Conservation (phyloP, 257 asterid genomes). For the Solanum stenotomum region DNA sequence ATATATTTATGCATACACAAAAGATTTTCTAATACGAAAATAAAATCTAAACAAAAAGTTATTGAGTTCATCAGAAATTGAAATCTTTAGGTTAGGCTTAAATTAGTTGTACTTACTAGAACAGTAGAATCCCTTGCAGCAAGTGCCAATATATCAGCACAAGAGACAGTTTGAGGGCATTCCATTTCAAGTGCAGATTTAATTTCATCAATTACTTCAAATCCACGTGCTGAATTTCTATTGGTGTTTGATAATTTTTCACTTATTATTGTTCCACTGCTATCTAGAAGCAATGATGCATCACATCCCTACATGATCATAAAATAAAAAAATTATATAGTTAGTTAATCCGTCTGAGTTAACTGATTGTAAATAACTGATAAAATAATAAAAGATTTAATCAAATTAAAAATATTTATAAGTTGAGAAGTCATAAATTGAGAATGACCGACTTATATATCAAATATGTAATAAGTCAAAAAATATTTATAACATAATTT, state of each 20-base stretch:
- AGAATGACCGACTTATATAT: not conserved
- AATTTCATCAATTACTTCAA: slow-evolving; percentile 75
- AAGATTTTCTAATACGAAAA: too few species aligned
- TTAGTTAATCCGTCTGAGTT: not conserved
- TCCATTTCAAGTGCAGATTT: slow-evolving; percentile 62
- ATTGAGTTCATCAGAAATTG: not conserved
- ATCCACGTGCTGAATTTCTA: slow-evolving; percentile 73
- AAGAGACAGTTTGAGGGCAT: slow-evolving; percentile 82
- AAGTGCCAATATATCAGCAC: slow-evolving; percentile 77
- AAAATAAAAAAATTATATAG: not conserved
- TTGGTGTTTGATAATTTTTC: slow-evolving; percentile 67
- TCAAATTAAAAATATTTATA: not conserved
- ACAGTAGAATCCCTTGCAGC: slow-evolving; percentile 82
- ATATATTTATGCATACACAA: too few species aligned
- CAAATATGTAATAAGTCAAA: not conserved
- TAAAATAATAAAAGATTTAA: not conserved
- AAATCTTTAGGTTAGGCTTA: not conserved
- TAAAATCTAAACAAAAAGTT: not conserved
- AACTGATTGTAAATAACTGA: not conserved
- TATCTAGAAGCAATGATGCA: slow-evolving; percentile 78
- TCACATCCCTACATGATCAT: slow-evolving; percentile 63
- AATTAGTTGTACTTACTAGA: slow-evolving; percentile 30
- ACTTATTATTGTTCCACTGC: slow-evolving; percentile 33
- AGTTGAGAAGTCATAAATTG: not conserved
- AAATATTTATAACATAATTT: not conserved